Conservation (phyloP, 352 stramenopile species). For the Globisporangium apiculatum region DNA sequence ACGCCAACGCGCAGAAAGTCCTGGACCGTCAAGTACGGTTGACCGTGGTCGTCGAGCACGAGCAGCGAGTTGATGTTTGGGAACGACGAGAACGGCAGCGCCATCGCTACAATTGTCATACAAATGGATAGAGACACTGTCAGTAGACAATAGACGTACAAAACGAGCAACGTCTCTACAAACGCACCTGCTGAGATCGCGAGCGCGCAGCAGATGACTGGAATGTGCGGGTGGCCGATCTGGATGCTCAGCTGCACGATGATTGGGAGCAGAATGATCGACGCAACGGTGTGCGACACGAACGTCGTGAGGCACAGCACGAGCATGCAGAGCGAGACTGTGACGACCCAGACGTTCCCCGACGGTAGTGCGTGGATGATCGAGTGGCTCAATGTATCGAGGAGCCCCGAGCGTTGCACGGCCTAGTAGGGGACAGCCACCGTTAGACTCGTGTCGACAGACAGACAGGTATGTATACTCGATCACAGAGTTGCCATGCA, state of each 20-base stretch:
- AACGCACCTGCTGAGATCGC: slow-evolving; percentile 81
- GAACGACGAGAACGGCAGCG: slow-evolving; percentile 89
- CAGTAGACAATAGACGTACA: neutral
- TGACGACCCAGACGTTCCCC: slow-evolving; percentile 83
- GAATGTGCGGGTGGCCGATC: slow-evolving; percentile 81
- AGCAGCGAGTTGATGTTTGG: slow-evolving; percentile 91
- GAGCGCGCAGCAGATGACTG: slow-evolving; percentile 78
- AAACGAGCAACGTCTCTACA: neutral
- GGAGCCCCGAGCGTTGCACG: slow-evolving; percentile 74
- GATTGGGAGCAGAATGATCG: slow-evolving; percentile 89
- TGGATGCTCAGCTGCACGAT: slow-evolving; percentile 88
- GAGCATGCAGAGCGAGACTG: slow-evolving; percentile 79
- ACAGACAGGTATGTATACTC: neutral
- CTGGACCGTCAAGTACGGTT: slow-evolving; percentile 81
- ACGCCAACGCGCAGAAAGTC: slow-evolving; percentile 85
- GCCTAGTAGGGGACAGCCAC: slow-evolving; percentile 24
- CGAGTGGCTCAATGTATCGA: slow-evolving; percentile 77
- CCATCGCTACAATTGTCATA: slow-evolving; percentile 54
- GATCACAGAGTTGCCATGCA: neutral
- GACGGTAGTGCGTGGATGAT: slow-evolving; percentile 74
- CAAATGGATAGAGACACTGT: neutral
- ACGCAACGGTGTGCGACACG: slow-evolving; percentile 90
- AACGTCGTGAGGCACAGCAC: slow-evolving; percentile 89
- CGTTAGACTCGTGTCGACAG: neutral
- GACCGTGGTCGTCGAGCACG: slow-evolving; percentile 85